Evolutionary conservation across 1,284 basidiomycete genomes (phyloP), one percentile per base, ranked within the genome.

Genomic region (Sutorius eximius): DNA sequence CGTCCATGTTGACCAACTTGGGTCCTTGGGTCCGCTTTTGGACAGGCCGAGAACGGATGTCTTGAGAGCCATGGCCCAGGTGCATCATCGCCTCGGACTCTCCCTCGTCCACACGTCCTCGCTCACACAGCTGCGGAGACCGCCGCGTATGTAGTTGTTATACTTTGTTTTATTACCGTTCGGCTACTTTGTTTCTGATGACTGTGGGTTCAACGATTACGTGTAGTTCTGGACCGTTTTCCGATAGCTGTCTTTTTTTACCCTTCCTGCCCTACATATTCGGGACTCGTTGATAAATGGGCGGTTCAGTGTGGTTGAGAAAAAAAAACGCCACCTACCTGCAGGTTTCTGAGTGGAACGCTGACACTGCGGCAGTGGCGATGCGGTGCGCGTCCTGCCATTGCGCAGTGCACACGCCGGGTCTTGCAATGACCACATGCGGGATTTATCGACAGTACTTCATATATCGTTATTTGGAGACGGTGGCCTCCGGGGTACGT

Each of bases 111-210:
- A 38, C 24, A 18, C 36, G 22, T 52, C 18, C 37, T 52, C 52
- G 13, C 43, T 36, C 56, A 49, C 57, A 55, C 52, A 4, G 53
- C 47, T 33, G 54, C 49, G 32, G 58, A 57, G 41, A 51, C 53
- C 10, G 45, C 52, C 16, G 56, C 55, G 45, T 59, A 54, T 30
- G 45, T 59, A 20, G 46, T 55, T 34, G 27, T 61, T 8, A 56
- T 50, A 20, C 47, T 57, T 41, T 60, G 64, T 58, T 52, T 55
- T 29, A 55, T 63, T 22, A 45, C 51, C n/a, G 33, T 65, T n/a
- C 52, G 59, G 43, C 12, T 68, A 20, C 60, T 61, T 52, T 64
- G 65, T 57, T 56, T 61, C 13, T 61, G 61, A 61, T 18, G 2
- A 10, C 22, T 27, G 34, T 24, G 30, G 34, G 2, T 42, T n/a